phyloP scores from a whole-genome alignment of 257 asterid genomes.

The Nemophila menziesii region DNA sequence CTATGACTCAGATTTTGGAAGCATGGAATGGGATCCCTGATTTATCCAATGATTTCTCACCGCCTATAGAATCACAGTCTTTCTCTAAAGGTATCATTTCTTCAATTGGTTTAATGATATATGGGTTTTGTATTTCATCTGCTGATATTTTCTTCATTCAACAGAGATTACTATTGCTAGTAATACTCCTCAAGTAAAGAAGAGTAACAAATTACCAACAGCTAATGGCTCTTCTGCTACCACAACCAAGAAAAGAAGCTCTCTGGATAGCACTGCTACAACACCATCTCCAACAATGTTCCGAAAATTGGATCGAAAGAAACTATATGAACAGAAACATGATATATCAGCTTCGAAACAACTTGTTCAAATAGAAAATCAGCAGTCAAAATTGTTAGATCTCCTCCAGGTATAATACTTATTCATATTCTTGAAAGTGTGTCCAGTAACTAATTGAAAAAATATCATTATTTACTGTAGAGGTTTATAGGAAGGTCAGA shows the following conservation, averaged over 20 bases:
- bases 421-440: too few species aligned
- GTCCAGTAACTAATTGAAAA: too few species aligned
- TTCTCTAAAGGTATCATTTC: constrained; percentile 41
- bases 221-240: too few species aligned
- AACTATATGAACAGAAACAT: too few species aligned
- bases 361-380: too few species aligned
- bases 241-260: too few species aligned
- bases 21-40: constrained; percentile 33
- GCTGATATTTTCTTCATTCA: not conserved
- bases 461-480: too few species aligned
- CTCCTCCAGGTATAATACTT: too few species aligned
- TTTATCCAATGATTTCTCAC: constrained; percentile 13
- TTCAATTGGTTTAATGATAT: too few species aligned
- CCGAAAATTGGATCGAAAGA: constrained; percentile 59
- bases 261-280: constrained; percentile 20
- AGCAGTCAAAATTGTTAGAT: too few species aligned
- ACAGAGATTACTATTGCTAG: constrained; percentile 53
- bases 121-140: too few species aligned
- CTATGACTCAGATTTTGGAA: constrained; percentile 33
- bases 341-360: constrained; percentile 20
- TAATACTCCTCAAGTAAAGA: constrained; percentile 31
- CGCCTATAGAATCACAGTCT: constrained; percentile 18
- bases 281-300: constrained; percentile 43
- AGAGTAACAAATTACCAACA: constrained; percentile 22
- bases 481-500: too few species aligned